phyloP scores from a whole-genome alignment of 495 filamentous ascomycete species.

The Podospora pseudocomata region DNA sequence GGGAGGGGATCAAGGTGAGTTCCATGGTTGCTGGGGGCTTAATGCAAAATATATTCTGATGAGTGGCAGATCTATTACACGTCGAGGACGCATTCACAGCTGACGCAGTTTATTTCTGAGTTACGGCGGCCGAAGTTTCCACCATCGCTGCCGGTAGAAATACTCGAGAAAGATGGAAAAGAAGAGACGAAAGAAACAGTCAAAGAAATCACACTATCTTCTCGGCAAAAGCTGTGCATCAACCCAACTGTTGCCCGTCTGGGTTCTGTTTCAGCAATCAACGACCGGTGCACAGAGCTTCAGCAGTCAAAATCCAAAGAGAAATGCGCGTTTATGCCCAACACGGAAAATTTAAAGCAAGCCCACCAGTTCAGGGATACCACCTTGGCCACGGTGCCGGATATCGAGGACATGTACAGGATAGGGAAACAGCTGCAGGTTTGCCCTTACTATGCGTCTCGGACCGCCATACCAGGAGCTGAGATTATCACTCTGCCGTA shows the following conservation, averaged over 20 bases:
- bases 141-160: slow-evolving; percentile 43
- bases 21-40: too few relatives aligned
- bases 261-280: slow-evolving; percentile 75
- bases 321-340: slow-evolving; percentile 77
- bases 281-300: slow-evolving; percentile 89
- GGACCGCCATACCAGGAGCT: slow-evolving; percentile 73
- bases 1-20: slow-evolving; percentile 60
- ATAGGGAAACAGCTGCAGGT: slow-evolving; percentile 76
- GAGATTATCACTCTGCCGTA: slow-evolving; percentile 96
- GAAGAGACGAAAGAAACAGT: slow-evolving; percentile 55
- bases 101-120: slow-evolving; percentile 91
- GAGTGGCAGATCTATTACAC: slow-evolving; percentile 73
- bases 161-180: slow-evolving; percentile 22
- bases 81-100: slow-evolving; percentile 90
- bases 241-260: slow-evolving; percentile 75
- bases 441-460: slow-evolving; percentile 94
- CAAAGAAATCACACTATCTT: slow-evolving; percentile 85
- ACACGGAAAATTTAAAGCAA: slow-evolving; percentile 64
- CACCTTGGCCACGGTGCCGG: slow-evolving; percentile 75
- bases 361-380: slow-evolving; percentile 85
- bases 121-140: slow-evolving; percentile 78
- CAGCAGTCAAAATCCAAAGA: slow-evolving; percentile 71
- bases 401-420: slow-evolving; percentile 85
- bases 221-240: slow-evolving; percentile 89
- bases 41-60: slow-evolving; percentile 7